Conservation (phyloP, 1,284 basidiomycete genomes). For the Heterobasidion occidentale region DNA sequence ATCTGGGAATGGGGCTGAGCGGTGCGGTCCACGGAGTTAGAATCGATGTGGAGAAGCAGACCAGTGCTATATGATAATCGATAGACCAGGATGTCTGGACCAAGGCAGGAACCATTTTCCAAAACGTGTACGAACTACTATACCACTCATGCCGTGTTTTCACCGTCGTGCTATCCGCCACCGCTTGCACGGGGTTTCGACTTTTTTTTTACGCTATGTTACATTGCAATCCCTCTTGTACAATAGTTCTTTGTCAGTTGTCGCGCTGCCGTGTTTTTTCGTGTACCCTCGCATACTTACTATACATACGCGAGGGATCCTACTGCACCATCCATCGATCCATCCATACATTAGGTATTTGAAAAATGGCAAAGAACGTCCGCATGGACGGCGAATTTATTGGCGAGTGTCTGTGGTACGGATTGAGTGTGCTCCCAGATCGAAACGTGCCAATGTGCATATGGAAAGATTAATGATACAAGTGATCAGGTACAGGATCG, state of each 20-base stretch:
- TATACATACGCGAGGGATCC: background rate
- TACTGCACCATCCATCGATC: background rate
- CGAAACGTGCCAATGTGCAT: background rate
- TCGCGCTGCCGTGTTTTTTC: no score
- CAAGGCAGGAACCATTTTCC: no score
- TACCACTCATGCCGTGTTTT: no score
- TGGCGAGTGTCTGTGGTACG: background rate
- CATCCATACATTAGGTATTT: no score
- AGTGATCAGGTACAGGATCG: background rate
- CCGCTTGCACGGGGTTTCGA: background rate
- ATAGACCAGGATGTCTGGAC: background rate
- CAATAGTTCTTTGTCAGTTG: background rate
- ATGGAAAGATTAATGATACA: background rate
- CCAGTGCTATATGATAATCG: conserved; percentile 9
- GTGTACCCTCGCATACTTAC: background rate
- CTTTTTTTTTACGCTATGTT: background rate
- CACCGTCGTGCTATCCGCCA: background rate
- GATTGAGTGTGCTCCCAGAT: background rate
- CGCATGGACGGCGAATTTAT: no score
- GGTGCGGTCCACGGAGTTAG: conserved; percentile 42
- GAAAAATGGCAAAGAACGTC: no score
- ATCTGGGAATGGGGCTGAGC: conserved; percentile 21
- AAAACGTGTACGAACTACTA: no score
- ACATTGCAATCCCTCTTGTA: background rate
- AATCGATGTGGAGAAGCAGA: conserved; percentile 58